These are phyloP conservation scores for Centaurea solstitialis DNA, from an alignment of 129 eudicot species.

Conservation along the genomic window DNA sequence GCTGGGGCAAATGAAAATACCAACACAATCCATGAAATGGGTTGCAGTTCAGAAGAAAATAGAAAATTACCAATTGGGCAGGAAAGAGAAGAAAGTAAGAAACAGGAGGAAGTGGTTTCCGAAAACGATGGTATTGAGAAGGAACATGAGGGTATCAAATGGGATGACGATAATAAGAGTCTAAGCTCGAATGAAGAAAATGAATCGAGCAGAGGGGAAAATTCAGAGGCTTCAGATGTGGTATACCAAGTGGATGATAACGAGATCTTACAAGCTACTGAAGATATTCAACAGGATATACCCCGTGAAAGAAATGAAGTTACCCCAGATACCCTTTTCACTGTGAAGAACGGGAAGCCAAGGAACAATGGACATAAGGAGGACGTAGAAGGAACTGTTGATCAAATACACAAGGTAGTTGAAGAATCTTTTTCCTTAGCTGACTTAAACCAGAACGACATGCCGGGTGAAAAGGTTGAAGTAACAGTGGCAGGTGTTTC, in stretches of 20 bases:
- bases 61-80: slow-evolving; percentile 17
- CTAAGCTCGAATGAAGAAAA: slow-evolving; percentile 21
- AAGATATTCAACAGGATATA: slow-evolving; percentile 22
- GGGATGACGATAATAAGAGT: slow-evolving; percentile 32
- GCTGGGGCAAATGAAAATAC: slow-evolving; percentile 9
- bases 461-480: slow-evolving; percentile 22
- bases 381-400: slow-evolving; percentile 41
- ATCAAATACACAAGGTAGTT: slow-evolving; percentile 20
- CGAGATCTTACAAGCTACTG: slow-evolving; percentile 24
- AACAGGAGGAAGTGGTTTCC: slow-evolving; percentile 13
- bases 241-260: slow-evolving; percentile 28
- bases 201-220: slow-evolving; percentile 15
- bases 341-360: slow-evolving; percentile 17
- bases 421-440: slow-evolving; percentile 34
- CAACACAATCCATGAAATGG: slow-evolving; percentile 27
- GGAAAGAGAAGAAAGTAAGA: slow-evolving; percentile 35
- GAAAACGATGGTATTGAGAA: slow-evolving; percentile 32
- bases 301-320: slow-evolving; percentile 18
- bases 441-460: slow-evolving; percentile 21
- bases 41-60: slow-evolving; percentile 23
- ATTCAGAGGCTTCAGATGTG: slow-evolving; percentile 36
- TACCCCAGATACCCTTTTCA: slow-evolving; percentile 23
- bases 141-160: slow-evolving; percentile 30
- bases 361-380: slow-evolving; percentile 9
- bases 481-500: neutral